A percentile compares a stretch with the other conserved stretches of the same genome.
Conservation (phyloP, 306 rosid genomes). For the Gastrolobium villosum region DNA sequence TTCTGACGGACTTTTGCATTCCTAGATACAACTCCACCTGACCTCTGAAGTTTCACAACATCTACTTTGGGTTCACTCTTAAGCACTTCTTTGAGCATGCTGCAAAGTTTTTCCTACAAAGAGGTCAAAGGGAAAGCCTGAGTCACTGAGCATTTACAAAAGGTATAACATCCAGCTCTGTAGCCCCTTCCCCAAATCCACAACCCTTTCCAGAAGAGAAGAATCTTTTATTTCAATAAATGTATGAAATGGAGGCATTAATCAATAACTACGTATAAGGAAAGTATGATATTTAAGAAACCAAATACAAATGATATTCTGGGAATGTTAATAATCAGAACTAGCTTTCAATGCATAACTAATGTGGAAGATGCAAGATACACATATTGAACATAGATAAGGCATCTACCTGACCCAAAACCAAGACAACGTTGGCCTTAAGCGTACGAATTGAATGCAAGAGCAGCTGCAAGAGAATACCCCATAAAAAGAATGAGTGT, state of each 20-base stretch:
- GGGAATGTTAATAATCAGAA: background rate
- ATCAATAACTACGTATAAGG: background rate
- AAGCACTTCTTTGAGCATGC: slow-evolving; percentile 88
- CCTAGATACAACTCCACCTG: slow-evolving; percentile 97
- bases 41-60: slow-evolving; percentile 95
- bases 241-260: slow-evolving; percentile 16
- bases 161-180: slow-evolving; percentile 1
- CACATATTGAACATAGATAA: slow-evolving; percentile 13
- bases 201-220: background rate
- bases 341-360: slow-evolving; percentile 16
- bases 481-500: background rate
- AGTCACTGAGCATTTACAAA: slow-evolving; percentile 33
- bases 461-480: slow-evolving; percentile 75
- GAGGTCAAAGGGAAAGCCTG: slow-evolving; percentile 41
- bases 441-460: slow-evolving; percentile 87
- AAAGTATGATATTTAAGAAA: background rate
- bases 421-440: slow-evolving; percentile 89
- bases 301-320: background rate
- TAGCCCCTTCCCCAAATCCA: background rate
- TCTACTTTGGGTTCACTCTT: slow-evolving; percentile 86
- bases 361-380: slow-evolving; percentile 17
- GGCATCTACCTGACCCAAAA: slow-evolving; percentile 89
- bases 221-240: slow-evolving; percentile 16
- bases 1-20: slow-evolving; percentile 80
- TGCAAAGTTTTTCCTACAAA: slow-evolving; percentile 88